Conservation (phyloP, 176 grass and related monocot species). For the Oryza glaberrima region DNA sequence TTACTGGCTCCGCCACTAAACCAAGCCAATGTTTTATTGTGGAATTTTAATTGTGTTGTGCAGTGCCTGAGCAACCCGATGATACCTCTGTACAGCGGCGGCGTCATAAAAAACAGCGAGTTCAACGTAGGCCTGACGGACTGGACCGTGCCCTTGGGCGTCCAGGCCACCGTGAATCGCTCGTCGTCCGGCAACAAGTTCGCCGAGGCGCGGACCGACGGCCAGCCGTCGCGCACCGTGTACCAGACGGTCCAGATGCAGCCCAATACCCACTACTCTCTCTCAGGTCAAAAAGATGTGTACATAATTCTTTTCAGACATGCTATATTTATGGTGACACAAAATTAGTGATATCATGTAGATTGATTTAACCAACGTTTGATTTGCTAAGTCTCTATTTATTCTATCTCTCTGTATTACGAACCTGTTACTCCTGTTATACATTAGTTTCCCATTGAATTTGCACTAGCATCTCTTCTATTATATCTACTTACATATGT, state of each 20-base stretch:
- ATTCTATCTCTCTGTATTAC: no score
- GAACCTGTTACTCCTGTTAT: no score
- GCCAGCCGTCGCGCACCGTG: constrained; percentile 40
- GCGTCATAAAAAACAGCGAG: constrained; percentile 58
- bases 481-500: no score
- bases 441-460: no score
- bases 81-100: constrained; percentile 56
- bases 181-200: constrained; percentile 54
- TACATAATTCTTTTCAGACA: no score
- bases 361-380: no score
- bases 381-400: no score
- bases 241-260: constrained; percentile 62
- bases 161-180: constrained; percentile 20
- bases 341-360: no score
- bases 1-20: no score
- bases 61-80: constrained; percentile 61
- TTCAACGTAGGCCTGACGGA: constrained; percentile 47
- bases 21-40: no score
- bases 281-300: constrained; percentile 28
- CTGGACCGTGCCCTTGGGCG: constrained; percentile 42
- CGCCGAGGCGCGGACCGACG: constrained; percentile 5
- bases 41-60: not conserved
- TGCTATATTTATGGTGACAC: no score
- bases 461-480: no score
- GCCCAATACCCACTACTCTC: constrained; percentile 48